Conservation (phyloP, 768 basidiomycete species). For the Phylloporus arenicola region DNA sequence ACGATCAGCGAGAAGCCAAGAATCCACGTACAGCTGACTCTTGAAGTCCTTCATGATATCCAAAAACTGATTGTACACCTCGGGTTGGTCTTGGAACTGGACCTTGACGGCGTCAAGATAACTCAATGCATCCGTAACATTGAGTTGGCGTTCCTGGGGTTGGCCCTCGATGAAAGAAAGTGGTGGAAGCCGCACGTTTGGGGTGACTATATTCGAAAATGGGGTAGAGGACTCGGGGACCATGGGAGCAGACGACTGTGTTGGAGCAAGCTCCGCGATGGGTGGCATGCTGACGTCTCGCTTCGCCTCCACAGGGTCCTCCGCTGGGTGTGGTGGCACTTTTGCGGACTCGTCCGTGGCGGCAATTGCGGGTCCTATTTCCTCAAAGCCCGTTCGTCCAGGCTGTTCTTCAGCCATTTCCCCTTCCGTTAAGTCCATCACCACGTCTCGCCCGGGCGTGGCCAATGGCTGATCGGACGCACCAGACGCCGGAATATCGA, state of each 20-base stretch:
- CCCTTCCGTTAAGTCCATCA: constrained; percentile 20
- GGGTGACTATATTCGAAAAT: neutral
- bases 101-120: constrained; percentile 63
- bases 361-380: neutral
- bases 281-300: constrained; percentile 26
- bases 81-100: constrained; percentile 53
- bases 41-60: constrained; percentile 78
- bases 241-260: constrained; percentile 12
- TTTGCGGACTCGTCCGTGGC: constrained; percentile 7
- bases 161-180: constrained; percentile 25
- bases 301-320: constrained; percentile 12
- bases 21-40: constrained; percentile 46
- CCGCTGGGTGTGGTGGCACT: constrained; percentile 4
- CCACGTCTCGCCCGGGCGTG: constrained; percentile 18
- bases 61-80: constrained; percentile 59
- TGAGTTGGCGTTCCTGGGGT: constrained; percentile 41
- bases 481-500: constrained; percentile 2
- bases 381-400: constrained; percentile 1
- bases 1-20: neutral
- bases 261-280: constrained; percentile 5
- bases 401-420: constrained; percentile 12
- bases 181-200: constrained; percentile 14
- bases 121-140: constrained; percentile 56
- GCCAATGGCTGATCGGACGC: constrained; percentile 22
- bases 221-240: constrained; percentile 6